Evolutionary conservation across 495 filamentous ascomycete genomes (phyloP).

Genomic region (Lophium mytilinum): DNA sequence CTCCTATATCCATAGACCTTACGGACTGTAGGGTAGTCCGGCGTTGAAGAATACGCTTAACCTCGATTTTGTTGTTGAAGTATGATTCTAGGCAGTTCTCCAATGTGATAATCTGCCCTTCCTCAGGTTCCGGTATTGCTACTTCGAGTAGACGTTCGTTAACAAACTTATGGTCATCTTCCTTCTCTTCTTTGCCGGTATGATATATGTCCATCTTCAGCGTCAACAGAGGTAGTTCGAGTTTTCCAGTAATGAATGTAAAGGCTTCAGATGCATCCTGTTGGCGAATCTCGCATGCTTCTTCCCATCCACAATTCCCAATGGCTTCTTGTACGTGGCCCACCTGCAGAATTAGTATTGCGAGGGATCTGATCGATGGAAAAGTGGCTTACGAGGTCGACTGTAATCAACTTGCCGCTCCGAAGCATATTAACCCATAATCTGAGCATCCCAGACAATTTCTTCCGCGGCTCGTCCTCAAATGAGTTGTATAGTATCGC

Average conservation of each 20-base stretch:
- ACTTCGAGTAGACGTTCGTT: constrained; percentile 90
- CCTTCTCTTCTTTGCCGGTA: constrained; percentile 69
- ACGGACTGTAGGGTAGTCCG: constrained; percentile 49
- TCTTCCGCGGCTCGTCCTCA: constrained; percentile 59
- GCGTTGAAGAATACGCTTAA: constrained; percentile 66
- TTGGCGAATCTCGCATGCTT: constrained; percentile 65
- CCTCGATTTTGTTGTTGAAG: constrained; percentile 91
- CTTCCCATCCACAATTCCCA: constrained; percentile 84
- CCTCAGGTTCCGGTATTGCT: constrained; percentile 60
- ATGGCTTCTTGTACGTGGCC: constrained; percentile 73
- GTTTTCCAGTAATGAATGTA: constrained; percentile 80
- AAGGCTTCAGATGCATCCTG: constrained; percentile 96
- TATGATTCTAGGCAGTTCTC: constrained; percentile 89
- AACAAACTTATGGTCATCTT: constrained; percentile 87
- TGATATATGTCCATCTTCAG: constrained; percentile 94
- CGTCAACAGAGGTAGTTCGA: constrained; percentile 81
- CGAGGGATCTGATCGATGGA: background rate
- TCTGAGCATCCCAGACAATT: constrained; percentile 63
- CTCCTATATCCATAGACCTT: constrained; percentile 37
- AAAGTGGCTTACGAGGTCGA: constrained; percentile 60
- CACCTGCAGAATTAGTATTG: constrained; percentile 51
- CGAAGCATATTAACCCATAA: constrained; percentile 91
- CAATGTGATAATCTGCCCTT: constrained; percentile 58
- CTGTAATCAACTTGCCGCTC: constrained; percentile 73
- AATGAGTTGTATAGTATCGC: constrained; percentile 72